Evolutionary conservation across 345 rosid genomes (phyloP).

Genomic region (Syzygium grande): DNA sequence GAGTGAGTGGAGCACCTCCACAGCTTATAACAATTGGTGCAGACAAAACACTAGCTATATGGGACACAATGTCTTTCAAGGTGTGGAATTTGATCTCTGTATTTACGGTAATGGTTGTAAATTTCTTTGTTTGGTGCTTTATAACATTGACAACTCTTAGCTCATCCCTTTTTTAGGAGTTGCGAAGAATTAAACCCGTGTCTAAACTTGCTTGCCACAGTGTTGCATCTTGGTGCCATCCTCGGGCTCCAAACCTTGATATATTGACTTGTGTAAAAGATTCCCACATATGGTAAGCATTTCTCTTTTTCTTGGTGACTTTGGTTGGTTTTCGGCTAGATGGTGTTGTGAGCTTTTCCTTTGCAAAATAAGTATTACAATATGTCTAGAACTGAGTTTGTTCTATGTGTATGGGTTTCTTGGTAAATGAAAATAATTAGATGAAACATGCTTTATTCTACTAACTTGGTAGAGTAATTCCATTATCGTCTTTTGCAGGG

Average conservation of each 20-base stretch:
- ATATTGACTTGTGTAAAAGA: conserved; percentile 94
- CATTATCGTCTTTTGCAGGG: conserved; percentile 44
- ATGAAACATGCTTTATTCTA: neutral
- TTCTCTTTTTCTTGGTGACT: neutral
- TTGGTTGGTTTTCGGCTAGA: conserved; percentile 4
- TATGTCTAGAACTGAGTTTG: neutral
- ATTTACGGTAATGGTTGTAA: neutral
- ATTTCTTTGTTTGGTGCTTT: neutral
- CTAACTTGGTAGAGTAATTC: neutral
- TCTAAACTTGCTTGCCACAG: conserved; percentile 94
- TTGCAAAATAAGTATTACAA: neutral
- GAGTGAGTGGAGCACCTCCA: conserved; percentile 94
- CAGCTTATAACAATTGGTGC: conserved; percentile 97
- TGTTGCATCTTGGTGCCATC: conserved; percentile 99
- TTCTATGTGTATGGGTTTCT: neutral
- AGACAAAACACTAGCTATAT: conserved; percentile 93
- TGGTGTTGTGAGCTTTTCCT: neutral
- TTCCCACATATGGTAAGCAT: conserved; percentile 87
- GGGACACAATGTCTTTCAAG: conserved; percentile 99
- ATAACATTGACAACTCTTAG: neutral
- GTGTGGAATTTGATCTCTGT: conserved; percentile 21
- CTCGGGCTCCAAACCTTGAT: conserved; percentile 98
- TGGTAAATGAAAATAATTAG: neutral
- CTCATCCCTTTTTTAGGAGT: conserved; percentile 48
- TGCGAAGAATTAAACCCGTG: conserved; percentile 95